Conservation (phyloP, 176 grass and related monocot genomes). For the Triticum dicoccoides region DNA sequence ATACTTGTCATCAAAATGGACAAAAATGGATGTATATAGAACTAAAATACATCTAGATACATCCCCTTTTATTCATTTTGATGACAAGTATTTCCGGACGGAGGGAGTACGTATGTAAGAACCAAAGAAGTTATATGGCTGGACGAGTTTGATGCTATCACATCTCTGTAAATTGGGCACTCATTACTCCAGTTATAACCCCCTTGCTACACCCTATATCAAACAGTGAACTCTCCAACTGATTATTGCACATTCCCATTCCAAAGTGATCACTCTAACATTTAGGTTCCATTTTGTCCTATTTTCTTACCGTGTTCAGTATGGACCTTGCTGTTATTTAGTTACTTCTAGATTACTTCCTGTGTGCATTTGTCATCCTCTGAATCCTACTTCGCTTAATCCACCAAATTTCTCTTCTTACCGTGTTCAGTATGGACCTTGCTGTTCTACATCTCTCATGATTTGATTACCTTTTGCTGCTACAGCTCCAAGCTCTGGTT, state of each 20-base stretch:
- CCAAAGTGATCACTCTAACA: not conserved
- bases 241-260: not conserved
- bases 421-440: too few species aligned
- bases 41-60: too few species aligned
- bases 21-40: too few species aligned
- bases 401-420: slow-evolving; percentile 5
- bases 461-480: not conserved
- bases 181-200: not conserved
- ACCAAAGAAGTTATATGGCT: not conserved
- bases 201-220: not conserved
- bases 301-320: not conserved
- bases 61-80: too few species aligned
- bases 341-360: not conserved
- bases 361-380: not conserved
- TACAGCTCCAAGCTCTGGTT: slow-evolving; percentile 92
- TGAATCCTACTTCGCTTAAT: not conserved
- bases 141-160: not conserved
- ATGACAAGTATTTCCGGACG: too few species aligned
- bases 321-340: not conserved
- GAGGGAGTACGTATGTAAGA: not conserved
- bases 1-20: too few species aligned
- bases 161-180: not conserved
- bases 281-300: not conserved
- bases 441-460: not conserved
- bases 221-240: not conserved